Base-by-base conservation (phyloP, 2,329 filamentous ascomycete species). In the Rhynchosporium secalis region DNA sequence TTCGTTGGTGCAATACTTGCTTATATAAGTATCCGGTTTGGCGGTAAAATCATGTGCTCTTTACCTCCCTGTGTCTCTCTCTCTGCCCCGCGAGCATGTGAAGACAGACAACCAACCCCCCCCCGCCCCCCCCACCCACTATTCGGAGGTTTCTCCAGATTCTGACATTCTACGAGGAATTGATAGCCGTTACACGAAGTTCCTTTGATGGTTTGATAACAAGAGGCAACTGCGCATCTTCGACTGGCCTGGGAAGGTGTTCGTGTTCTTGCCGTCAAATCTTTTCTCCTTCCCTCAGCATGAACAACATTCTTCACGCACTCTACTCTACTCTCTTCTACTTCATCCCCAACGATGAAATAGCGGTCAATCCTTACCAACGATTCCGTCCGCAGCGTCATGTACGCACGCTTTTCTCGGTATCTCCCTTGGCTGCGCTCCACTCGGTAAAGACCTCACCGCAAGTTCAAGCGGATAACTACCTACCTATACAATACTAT, bases 351-450 rank as follows among this genome's bases (percentile, higher is more conserved):
- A 10, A 60, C 20, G 41, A 56, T 61, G 48, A 64, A 64, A 62
- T 62, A 57, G 60, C 60, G 63, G 63, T 65, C 55, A 62, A 58
- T 33, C 40, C 28, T 56, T 40, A 56, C 31, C 54, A 45, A 43
- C 54, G 38, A 46, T 26, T 45, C 33, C 54, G 33, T 56, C 54
- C 54, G 54, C 45, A 56, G 54, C 54, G 54, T 56, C 40, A 38
- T 56, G 54, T 56, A 45, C 26, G 36, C 51, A 40, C 26, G 26
- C 26, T 45, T 29, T 4, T 43, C 20, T 36, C 43, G 20, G 12
- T 33, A 13, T 26, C 29, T 26, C 28, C 54, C 54, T 46, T 56
- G 54, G 28, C 54, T 33, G 4, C 28, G 28, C 54, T 33, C 3
- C 28, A 46, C 51, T 40, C 40, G 54, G 41, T 46, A 56, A 40